A percentile compares a stretch with the other conserved stretches of the same genome.
phyloP scores from a whole-genome alignment of 2,329 filamentous ascomycete species.

The Orbilia ellipsospora region DNA sequence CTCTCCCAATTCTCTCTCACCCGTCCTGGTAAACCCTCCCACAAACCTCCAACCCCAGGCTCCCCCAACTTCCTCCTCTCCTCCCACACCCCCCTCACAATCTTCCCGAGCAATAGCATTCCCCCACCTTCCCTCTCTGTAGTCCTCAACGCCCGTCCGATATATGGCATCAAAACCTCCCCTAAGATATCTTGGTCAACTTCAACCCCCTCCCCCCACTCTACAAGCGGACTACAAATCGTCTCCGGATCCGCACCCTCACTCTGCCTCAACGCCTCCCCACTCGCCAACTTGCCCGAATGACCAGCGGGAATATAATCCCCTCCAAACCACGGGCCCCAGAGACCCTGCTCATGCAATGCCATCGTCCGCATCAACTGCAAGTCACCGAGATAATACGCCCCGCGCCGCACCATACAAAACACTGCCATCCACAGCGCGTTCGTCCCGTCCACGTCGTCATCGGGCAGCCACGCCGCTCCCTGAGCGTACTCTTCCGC shows the following conservation, averaged over 20 bases:
- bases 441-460: constrained; percentile 55
- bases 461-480: constrained; percentile 57
- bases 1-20: constrained; percentile 38
- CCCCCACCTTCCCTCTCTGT: constrained; percentile 58
- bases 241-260: constrained; percentile 55
- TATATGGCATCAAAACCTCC: constrained; percentile 61
- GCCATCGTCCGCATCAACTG: constrained; percentile 57
- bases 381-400: constrained; percentile 57
- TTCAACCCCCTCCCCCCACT: constrained; percentile 47
- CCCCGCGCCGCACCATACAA: constrained; percentile 57
- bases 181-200: constrained; percentile 65
- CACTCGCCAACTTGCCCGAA: constrained; percentile 54
- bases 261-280: constrained; percentile 55
- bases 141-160: constrained; percentile 60
- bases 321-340: constrained; percentile 48
- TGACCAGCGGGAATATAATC: constrained; percentile 52
- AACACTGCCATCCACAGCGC: constrained; percentile 57
- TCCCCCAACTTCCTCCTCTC: constrained; percentile 70
- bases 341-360: constrained; percentile 50
- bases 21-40: constrained; percentile 38
- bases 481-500: constrained; percentile 56
- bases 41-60: constrained; percentile 40
- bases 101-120: constrained; percentile 60
- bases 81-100: constrained; percentile 66
- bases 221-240: constrained; percentile 57